Evolutionary conservation across 2,329 filamentous ascomycete species (phyloP).

Genomic region (Phyllosticta citrichinensis): DNA sequence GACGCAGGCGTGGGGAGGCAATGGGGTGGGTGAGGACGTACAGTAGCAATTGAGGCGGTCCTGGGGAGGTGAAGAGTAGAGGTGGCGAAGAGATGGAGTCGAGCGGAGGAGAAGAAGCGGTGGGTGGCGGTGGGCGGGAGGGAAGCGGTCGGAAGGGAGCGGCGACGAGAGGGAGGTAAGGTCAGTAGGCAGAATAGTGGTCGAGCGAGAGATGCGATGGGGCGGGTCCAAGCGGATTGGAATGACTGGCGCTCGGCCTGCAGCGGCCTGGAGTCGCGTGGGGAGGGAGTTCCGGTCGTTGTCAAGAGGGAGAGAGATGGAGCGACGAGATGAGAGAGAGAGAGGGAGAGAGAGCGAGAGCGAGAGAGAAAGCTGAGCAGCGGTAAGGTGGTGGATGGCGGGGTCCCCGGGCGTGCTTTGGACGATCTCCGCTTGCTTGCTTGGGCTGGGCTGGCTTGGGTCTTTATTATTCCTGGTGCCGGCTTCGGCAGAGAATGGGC

Average conservation of each 20-base stretch:
- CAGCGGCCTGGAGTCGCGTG: background rate
- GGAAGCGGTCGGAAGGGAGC: no score
- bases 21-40: conserved; percentile 8
- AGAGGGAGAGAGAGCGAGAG: no score
- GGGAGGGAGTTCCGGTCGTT: background rate
- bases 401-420: conserved; percentile 10
- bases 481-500: conserved; percentile 5
- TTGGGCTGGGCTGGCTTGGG: conserved; percentile 1
- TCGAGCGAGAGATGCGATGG: no score
- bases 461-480: conserved; percentile 9
- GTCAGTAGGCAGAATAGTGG: no score
- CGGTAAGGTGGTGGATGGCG: conserved; percentile 5
- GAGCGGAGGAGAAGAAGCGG: conserved; percentile 15
- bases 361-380: no score
- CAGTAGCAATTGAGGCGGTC: background rate
- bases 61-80: background rate
- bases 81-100: conserved; percentile 9
- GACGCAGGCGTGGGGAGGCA: conserved; percentile 8
- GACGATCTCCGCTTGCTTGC: conserved; percentile 6
- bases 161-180: no score
- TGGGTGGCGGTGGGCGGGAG: conserved; percentile 17
- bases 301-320: background rate
- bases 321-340: background rate
- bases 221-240: no score
- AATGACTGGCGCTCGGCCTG: background rate